Conservation (phyloP, 2,329 filamentous ascomycete genomes). For the Alternaria ethzedia region DNA sequence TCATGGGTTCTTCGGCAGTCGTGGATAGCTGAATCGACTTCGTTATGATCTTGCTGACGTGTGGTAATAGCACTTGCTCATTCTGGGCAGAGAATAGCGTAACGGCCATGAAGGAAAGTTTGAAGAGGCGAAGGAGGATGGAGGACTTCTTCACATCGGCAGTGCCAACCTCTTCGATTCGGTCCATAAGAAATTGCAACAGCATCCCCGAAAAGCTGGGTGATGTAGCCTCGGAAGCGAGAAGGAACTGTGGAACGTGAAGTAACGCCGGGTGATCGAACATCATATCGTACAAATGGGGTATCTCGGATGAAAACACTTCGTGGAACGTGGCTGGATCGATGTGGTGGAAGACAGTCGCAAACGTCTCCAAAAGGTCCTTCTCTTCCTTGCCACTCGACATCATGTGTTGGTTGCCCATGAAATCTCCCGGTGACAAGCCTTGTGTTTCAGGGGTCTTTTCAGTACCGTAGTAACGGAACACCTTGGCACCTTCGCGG, state of each 20-base stretch:
- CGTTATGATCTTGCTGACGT: slow-evolving; percentile 96
- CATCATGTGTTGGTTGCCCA: slow-evolving; percentile 93
- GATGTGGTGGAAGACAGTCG: slow-evolving; percentile 97
- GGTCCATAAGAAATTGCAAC: slow-evolving; percentile 94
- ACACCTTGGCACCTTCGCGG: slow-evolving; percentile 93
- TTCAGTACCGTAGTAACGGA: slow-evolving; percentile 94
- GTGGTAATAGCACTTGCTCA: slow-evolving; percentile 91
- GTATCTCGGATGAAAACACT: slow-evolving; percentile 97
- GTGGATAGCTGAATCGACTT: slow-evolving; percentile 97
- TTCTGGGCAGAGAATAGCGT: slow-evolving; percentile 95
- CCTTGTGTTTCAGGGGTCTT: slow-evolving; percentile 77
- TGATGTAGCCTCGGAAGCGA: slow-evolving; percentile 97
- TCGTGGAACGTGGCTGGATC: slow-evolving; percentile 98
- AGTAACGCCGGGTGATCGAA: slow-evolving; percentile 94
- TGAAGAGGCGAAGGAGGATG: slow-evolving; percentile 92
- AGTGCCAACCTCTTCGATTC: slow-evolving; percentile 92
- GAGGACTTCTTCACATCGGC: slow-evolving; percentile 91
- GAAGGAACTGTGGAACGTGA: slow-evolving; percentile 96
- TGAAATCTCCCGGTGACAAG: slow-evolving; percentile 84
- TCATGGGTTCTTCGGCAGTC: slow-evolving; percentile 95
- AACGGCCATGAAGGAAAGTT: slow-evolving; percentile 98
- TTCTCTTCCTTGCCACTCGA: slow-evolving; percentile 96
- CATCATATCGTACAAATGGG: slow-evolving; percentile 95
- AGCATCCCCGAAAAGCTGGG: slow-evolving; percentile 99
- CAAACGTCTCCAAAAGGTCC: slow-evolving; percentile 94